Conservation (phyloP, 352 stramenopile species). For the Phytophthora cactorum region DNA sequence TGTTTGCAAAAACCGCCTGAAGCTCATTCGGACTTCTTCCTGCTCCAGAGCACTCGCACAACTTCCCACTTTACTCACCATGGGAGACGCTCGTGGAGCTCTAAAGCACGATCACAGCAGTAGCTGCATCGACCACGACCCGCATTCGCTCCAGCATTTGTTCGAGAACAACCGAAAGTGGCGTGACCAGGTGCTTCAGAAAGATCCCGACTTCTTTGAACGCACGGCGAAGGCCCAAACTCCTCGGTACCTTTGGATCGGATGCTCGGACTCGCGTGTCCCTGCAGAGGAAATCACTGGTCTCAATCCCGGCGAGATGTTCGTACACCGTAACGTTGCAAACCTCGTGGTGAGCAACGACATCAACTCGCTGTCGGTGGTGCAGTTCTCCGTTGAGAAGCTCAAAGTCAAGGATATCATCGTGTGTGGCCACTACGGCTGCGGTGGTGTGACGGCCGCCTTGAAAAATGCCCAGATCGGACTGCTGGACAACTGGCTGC, state of each 20-base stretch:
- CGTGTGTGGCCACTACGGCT: slow-evolving; percentile 92
- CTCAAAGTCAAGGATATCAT: slow-evolving; percentile 93
- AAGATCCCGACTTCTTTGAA: slow-evolving; percentile 73
- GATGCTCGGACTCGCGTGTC: slow-evolving; percentile 88
- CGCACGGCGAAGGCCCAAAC: slow-evolving; percentile 69
- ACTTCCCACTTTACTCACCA: slow-evolving; percentile 2
- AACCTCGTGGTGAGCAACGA: slow-evolving; percentile 76
- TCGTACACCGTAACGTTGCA: slow-evolving; percentile 91
- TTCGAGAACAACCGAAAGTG: slow-evolving; percentile 78
- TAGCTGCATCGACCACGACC: slow-evolving; percentile 24
- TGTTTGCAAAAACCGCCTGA: not conserved
- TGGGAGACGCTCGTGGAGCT: slow-evolving; percentile 13
- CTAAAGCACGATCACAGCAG: slow-evolving; percentile 25
- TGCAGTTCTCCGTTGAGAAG: slow-evolving; percentile 85
- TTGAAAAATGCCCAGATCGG: slow-evolving; percentile 78
- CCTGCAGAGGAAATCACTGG: slow-evolving; percentile 87
- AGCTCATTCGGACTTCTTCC: slow-evolving; percentile 18
- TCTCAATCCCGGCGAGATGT: slow-evolving; percentile 79
- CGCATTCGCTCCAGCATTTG: slow-evolving; percentile 47
- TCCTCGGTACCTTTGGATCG: slow-evolving; percentile 91
- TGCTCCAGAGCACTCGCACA: not conserved
- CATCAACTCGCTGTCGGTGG: slow-evolving; percentile 61
- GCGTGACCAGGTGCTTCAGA: slow-evolving; percentile 56
- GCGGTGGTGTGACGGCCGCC: slow-evolving; percentile 82
- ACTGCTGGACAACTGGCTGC: slow-evolving; percentile 91